Conservation (phyloP, 345 rosid species). For the Melaleuca alternifolia region DNA sequence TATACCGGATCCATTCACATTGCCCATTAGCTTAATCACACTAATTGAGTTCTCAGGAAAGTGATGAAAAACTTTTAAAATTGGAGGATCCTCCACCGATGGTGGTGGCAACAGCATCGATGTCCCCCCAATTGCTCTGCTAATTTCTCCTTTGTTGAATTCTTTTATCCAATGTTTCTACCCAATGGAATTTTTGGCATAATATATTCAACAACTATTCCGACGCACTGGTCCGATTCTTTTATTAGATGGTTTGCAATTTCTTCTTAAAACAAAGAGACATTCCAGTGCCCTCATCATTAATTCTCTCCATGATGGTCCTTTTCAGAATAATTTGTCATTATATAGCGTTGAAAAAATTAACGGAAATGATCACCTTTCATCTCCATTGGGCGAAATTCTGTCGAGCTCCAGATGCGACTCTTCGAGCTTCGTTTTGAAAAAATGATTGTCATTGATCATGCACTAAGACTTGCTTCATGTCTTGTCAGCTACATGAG, state of each 20-base stretch:
- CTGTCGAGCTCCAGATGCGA: background rate
- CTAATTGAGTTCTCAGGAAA: background rate
- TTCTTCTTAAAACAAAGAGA: background rate
- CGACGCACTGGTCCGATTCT: background rate
- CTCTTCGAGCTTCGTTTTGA: background rate
- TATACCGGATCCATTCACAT: background rate
- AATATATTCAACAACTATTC: background rate
- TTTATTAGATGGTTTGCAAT: background rate
- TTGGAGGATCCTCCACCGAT: background rate
- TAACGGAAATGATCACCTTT: background rate
- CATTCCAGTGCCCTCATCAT: background rate
- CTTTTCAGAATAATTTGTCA: background rate
- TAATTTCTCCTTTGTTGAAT: background rate
- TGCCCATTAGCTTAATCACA: background rate
- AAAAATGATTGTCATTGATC: background rate
- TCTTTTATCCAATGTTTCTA: background rate
- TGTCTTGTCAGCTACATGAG: background rate
- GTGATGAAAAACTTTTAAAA: background rate
- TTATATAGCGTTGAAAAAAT: background rate
- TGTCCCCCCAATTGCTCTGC: background rate
- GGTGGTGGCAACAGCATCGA: background rate
- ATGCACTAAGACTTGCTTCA: background rate
- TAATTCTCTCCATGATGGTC: background rate
- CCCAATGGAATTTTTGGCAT: background rate
- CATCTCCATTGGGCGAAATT: background rate